Base-by-base conservation (phyloP, 495 filamentous ascomycete genomes). In the Clavariopsis aquatica region DNA sequence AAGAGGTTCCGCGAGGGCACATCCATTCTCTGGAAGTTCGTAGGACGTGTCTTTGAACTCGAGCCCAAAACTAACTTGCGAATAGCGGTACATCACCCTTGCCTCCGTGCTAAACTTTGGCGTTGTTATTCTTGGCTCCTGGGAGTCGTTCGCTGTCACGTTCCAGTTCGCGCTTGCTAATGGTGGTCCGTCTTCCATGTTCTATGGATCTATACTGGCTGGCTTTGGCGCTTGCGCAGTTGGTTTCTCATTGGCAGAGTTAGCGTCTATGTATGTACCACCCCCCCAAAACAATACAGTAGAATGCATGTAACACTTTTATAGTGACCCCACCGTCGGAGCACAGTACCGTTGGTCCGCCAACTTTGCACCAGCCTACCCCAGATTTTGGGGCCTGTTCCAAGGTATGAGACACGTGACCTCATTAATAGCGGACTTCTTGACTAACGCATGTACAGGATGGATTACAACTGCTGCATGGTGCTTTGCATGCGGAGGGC, bases 301-400 rank as follows among this genome's bases (percentile, higher is more conserved):
- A 2, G 12, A 52, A 63, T 47, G 20, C 8, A 55, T 41, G 6
- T 41, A 28, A 52, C 13, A 3, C 1, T 3, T n/a, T 9, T n/a
- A 24, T 43, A 67, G 64, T n/a, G 60, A 68, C 26, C 65, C 65
- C 8, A 69, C 65, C 1, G 65, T 69, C 52, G 65, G 65, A 6
- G 65, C 65, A 1, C 65, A 69, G 29, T 69, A 69, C 38, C 43
- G 65, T 3, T 69, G 65, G 65, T 59, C 60, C 10, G 65, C 65
- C 20, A 59, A 22, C 74, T 73, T 63, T 66, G 76, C n/a, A n/a
- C 68, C 75, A 0, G 81, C 80, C 0, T 72, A 72, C 0, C 73
- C 76, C 0, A 77, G 78, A 0, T 77, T 69, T 45, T 69, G 65
- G 65, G 65, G 65, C 17, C 49, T 64, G 43, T 12, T 69, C 8